Percentiles rank a stretch among this genome's conserved stretches.
Evolutionary conservation across 225 moss, liverwort and hornwort genomes (phyloP).

Genomic region (Marchantia polymorpha): DNA sequence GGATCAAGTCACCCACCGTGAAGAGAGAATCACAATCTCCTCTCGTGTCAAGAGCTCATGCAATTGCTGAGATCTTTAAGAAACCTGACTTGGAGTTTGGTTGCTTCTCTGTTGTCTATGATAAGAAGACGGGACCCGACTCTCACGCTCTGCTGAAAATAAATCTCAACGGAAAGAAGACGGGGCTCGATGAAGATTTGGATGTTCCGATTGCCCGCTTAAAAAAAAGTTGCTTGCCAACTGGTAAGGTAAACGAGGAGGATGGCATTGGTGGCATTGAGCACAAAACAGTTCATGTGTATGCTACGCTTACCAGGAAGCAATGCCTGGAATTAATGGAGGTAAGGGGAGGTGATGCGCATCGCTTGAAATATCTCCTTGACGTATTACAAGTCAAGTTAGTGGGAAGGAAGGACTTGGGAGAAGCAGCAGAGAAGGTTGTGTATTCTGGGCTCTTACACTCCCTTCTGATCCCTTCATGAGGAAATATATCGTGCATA

Average conservation of each 20-base stretch:
- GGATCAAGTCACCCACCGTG: slow-evolving; percentile 6
- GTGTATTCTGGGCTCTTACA: too few species aligned
- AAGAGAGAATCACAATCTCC: slow-evolving; percentile 22
- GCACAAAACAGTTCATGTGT: slow-evolving; percentile 33
- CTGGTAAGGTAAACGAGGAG: too few species aligned
- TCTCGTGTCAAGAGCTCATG: slow-evolving; percentile 32
- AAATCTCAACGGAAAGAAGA: slow-evolving; percentile 4
- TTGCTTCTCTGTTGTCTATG: slow-evolving; percentile 42
- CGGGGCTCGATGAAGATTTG: background rate
- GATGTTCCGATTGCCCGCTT: too few species aligned
- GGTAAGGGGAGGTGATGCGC: slow-evolving; percentile 31
- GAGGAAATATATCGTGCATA: too few species aligned
- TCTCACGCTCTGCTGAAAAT: slow-evolving; percentile 38
- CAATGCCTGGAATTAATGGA: slow-evolving; percentile 46
- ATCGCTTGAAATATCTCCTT: slow-evolving; percentile 30
- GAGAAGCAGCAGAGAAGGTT: background rate
- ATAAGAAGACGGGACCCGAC: slow-evolving; percentile 34
- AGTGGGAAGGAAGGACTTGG: slow-evolving; percentile 44
- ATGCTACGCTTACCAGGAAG: slow-evolving; percentile 41
- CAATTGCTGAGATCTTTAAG: slow-evolving; percentile 36
- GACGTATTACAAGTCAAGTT: slow-evolving; percentile 43
- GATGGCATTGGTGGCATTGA: background rate
- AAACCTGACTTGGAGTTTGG: slow-evolving; percentile 53
- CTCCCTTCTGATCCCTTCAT: too few species aligned
- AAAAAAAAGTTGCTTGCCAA: too few species aligned